phyloP scores from a whole-genome alignment of 2,329 filamentous ascomycete genomes.

The Nectriaceae sp. region DNA sequence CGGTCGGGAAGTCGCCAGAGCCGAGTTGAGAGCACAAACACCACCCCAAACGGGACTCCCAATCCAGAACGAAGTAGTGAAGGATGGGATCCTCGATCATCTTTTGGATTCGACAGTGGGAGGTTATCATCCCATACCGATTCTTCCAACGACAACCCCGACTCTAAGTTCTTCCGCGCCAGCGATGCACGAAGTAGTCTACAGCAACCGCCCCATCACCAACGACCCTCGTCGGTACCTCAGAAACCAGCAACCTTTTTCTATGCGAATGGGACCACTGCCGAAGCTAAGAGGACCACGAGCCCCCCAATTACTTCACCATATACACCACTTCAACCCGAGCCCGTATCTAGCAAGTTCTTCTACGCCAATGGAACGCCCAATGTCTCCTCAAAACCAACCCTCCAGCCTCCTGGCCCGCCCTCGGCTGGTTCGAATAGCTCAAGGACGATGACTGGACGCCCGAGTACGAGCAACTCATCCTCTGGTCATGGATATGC shows the following conservation, averaged over 20 bases:
- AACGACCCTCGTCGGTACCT: constrained; percentile 40
- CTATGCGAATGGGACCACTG: constrained; percentile 54
- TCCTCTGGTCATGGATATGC: constrained; percentile 20
- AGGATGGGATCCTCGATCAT: constrained; percentile 44
- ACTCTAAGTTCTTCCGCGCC: constrained; percentile 85
- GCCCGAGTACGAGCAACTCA: constrained; percentile 38
- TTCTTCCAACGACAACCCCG: constrained; percentile 27
- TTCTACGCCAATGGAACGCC: constrained; percentile 72
- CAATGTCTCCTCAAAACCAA: constrained; percentile 43
- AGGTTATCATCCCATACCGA: constrained; percentile 27
- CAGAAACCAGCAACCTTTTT: constrained; percentile 56
- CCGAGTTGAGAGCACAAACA: constrained; percentile 67
- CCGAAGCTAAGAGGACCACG: constrained; percentile 40
- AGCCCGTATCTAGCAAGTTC: constrained; percentile 61
- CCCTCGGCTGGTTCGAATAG: constrained; percentile 49
- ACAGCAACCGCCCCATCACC: constrained; percentile 36
- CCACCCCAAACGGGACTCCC: constrained; percentile 66
- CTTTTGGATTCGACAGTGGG: constrained; percentile 32
- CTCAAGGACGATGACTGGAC: constrained; percentile 44
- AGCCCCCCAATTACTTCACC: constrained; percentile 31
- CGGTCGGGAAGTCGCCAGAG: constrained; percentile 73
- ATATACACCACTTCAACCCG: constrained; percentile 39
- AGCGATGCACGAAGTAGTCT: constrained; percentile 64
- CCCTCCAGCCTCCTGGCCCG: constrained; percentile 40
- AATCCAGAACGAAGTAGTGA: constrained; percentile 45